Evolutionary conservation across 805 yeast species (phyloP).

Genomic region (Zygoascus bituminiphila): DNA sequence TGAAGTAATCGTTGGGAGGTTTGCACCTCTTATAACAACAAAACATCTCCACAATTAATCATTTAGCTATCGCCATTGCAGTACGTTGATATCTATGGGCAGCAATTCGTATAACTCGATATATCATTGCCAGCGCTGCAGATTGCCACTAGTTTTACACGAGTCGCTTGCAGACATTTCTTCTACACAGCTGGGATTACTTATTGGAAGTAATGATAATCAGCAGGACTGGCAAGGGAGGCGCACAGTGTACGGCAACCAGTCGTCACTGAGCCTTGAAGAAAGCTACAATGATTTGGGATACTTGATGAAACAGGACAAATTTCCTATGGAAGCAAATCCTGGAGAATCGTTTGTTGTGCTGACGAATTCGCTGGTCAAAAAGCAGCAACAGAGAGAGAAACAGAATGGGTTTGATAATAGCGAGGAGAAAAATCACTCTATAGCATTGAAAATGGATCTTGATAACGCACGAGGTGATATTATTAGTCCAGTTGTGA

Average conservation of each 20-base stretch:
- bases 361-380: slow-evolving; percentile 20
- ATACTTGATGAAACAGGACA: slow-evolving; percentile 4
- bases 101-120: not conserved
- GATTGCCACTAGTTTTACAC: slow-evolving; percentile 49
- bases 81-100: too few relatives aligned
- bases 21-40: too few relatives aligned
- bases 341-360: slow-evolving; percentile 18
- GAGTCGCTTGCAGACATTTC: slow-evolving; percentile 45
- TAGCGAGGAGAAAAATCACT: not conserved
- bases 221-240: slow-evolving; percentile 12
- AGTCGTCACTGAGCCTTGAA: slow-evolving; percentile 9
- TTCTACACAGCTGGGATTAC: slow-evolving; percentile 46
- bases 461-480: not conserved
- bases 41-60: too few relatives aligned
- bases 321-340: slow-evolving; percentile 4
- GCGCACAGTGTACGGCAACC: not conserved
- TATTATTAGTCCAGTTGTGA: slow-evolving; percentile 14
- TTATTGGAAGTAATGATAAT: slow-evolving; percentile 32
- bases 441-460: not conserved
- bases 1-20: too few relatives aligned
- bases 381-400: not conserved
- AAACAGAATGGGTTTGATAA: not conserved
- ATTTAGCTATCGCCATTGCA: too few relatives aligned
- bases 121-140: slow-evolving; percentile 52
- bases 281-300: slow-evolving; percentile 7